phyloP scores from a whole-genome alignment of 129 eudicot species.

The Ambrosia trifida region DNA sequence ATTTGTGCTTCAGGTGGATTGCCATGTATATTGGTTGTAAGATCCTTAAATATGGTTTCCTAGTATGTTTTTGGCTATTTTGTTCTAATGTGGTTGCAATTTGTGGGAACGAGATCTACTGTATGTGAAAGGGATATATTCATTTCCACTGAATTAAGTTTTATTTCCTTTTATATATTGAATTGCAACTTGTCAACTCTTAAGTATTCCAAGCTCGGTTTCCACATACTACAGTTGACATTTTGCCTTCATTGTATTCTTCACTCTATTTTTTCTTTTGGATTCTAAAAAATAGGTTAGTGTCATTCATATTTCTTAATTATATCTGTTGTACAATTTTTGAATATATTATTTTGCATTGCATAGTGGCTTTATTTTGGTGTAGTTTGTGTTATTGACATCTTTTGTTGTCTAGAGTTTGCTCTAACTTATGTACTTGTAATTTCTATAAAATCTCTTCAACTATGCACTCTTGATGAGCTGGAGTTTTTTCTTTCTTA shows the following conservation, averaged over 20 bases:
- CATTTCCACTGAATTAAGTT: not conserved
- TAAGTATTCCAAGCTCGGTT: slow-evolving; percentile 9
- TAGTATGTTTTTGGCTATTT: no score
- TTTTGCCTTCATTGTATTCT: slow-evolving; percentile 6
- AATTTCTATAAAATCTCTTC: not conserved
- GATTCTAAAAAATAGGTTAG: not conserved
- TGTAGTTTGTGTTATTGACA: not conserved
- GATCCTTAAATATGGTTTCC: no score
- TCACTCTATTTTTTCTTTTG: not conserved
- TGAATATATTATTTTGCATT: not conserved
- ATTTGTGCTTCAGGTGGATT: no score
- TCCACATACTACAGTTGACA: slow-evolving; percentile 1
- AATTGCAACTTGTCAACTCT: slow-evolving; percentile 21
- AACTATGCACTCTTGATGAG: not conserved
- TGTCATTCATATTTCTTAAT: not conserved
- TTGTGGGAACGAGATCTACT: no score
- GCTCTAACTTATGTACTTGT: not conserved
- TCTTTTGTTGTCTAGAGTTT: not conserved
- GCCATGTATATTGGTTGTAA: no score
- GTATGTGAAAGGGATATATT: no score
- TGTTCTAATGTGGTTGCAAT: no score
- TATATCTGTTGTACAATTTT: not conserved
- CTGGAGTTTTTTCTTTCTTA: not conserved
- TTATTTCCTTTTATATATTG: not conserved
- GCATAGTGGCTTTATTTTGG: not conserved